phyloP scores from a whole-genome alignment of 2,329 filamentous ascomycete species.

The Fusarium goolgardi region DNA sequence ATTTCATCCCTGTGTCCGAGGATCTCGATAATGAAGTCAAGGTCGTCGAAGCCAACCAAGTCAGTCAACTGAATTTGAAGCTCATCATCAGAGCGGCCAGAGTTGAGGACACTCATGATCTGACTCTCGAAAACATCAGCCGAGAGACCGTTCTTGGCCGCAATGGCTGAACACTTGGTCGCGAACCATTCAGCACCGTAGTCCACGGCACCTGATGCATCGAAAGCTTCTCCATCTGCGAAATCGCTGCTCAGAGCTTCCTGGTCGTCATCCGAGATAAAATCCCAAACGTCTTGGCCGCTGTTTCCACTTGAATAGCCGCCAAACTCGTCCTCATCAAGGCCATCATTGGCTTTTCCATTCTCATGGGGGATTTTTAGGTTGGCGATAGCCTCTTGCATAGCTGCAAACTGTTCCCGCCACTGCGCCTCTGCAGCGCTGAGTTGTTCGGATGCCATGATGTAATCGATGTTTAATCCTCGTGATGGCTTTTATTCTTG shows the following conservation, averaged over 20 bases:
- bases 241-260: slow-evolving; percentile 74
- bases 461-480: slow-evolving; percentile 15
- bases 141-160: slow-evolving; percentile 74
- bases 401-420: slow-evolving; percentile 85
- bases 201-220: slow-evolving; percentile 44
- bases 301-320: slow-evolving; percentile 68
- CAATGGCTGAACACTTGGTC: slow-evolving; percentile 74
- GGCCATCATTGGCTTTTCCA: slow-evolving; percentile 58
- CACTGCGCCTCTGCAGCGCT: slow-evolving; percentile 71
- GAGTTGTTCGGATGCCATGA: slow-evolving; percentile 53
- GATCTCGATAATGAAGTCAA: slow-evolving; percentile 94
- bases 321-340: slow-evolving; percentile 73
- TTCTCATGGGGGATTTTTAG: slow-evolving; percentile 64
- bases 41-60: slow-evolving; percentile 89
- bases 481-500: not conserved
- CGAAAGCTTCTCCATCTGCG: slow-evolving; percentile 58
- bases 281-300: slow-evolving; percentile 90
- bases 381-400: slow-evolving; percentile 85
- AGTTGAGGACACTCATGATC: slow-evolving; percentile 77
- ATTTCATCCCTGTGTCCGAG: slow-evolving; percentile 81
- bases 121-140: slow-evolving; percentile 80
- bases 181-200: slow-evolving; percentile 78
- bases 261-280: slow-evolving; percentile 80
- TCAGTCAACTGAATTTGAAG: slow-evolving; percentile 92
- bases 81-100: slow-evolving; percentile 79